Percentiles rank a stretch among this genome's conserved stretches.
phyloP scores from a whole-genome alignment of 2,329 filamentous ascomycete genomes.

The Peltaster fructicola region DNA sequence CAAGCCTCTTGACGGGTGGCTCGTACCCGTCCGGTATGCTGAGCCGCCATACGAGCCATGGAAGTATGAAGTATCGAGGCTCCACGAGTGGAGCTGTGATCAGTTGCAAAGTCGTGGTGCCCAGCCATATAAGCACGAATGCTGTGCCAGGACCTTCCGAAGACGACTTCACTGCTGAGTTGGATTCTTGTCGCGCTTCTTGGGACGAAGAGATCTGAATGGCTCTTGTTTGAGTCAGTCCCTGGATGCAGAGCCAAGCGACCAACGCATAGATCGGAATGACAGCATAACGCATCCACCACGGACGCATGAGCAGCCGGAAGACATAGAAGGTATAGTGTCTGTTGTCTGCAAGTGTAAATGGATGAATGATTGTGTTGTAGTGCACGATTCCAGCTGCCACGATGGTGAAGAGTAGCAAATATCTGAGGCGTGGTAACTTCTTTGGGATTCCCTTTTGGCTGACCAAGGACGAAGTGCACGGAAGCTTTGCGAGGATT shows the following conservation, averaged over 20 bases:
- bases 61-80: slow-evolving; percentile 87
- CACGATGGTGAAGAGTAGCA: slow-evolving; percentile 20
- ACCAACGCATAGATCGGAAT: slow-evolving; percentile 53
- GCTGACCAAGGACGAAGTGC: slow-evolving; percentile 12
- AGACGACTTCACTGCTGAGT: slow-evolving; percentile 2
- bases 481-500: slow-evolving; percentile 10
- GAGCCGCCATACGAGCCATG: slow-evolving; percentile 89
- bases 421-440: slow-evolving; percentile 22
- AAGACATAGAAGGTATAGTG: slow-evolving; percentile 98
- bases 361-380: slow-evolving; percentile 92
- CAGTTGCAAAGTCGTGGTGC: slow-evolving; percentile 59
- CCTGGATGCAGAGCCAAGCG: slow-evolving; percentile 49
- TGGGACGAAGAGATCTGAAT: too few relatives aligned
- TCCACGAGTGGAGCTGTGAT: slow-evolving; percentile 85
- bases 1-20: slow-evolving; percentile 1
- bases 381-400: slow-evolving; percentile 42
- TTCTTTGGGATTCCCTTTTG: slow-evolving; percentile 6
- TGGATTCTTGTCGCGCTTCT: too few relatives aligned
- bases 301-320: slow-evolving; percentile 48
- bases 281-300: slow-evolving; percentile 29
- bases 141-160: slow-evolving; percentile 22
- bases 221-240: slow-evolving; percentile 28
- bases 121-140: slow-evolving; percentile 44
- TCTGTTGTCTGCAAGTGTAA: slow-evolving; percentile 87
- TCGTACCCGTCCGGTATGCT: slow-evolving; percentile 12